Base-by-base conservation (phyloP, 129 eudicot species). In the Chrysanthemum makinoi region DNA sequence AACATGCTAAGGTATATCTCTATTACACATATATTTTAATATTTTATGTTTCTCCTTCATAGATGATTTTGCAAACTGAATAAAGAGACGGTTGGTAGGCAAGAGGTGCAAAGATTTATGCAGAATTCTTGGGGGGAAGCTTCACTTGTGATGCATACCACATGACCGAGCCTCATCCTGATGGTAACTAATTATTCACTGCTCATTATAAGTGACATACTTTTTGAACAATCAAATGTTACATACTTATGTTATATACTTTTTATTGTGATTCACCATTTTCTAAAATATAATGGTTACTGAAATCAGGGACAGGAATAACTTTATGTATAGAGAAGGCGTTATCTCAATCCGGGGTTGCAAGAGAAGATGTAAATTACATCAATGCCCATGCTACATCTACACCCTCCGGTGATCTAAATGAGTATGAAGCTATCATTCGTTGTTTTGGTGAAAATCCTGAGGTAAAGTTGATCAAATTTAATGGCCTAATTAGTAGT, bases 371-470 rank as follows among this genome's bases (percentile, higher is more conserved):
- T 53, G 87, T 83, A 16, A 83, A 83, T 59, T 83, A 83, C 80
- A 76, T 83, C 59, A 83, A 83, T 63, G 84, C 87, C 6, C 87
- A 83, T 77, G 87, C 84, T 16, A 76, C 87, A 20, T 80, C 84
- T 50, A 76, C 87, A 19, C 70, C 53, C 14, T 72, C 77, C 55
- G 84, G 82, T 46, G 87, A 83, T 75, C 70, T 80, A 49, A 66
- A 56, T 0, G 79, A 69, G 33, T 77, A 77, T 63, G 77, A 77
- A 14, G 81, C 81, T 64, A 77, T 77, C 57, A 55, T 77, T 17
- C 81, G 81, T 19, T 77, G 67, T 64, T 77, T 77, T 64, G 81
- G 81, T 24, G 72, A 47, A 28, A 77, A 77, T 71, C 26, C 81
- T 17, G 77, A 77, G 81, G 81, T 77, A 63, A 43, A 7, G 16